phyloP scores from a whole-genome alignment of 495 filamentous ascomycete genomes.

The Aspergillus heteromorphus region DNA sequence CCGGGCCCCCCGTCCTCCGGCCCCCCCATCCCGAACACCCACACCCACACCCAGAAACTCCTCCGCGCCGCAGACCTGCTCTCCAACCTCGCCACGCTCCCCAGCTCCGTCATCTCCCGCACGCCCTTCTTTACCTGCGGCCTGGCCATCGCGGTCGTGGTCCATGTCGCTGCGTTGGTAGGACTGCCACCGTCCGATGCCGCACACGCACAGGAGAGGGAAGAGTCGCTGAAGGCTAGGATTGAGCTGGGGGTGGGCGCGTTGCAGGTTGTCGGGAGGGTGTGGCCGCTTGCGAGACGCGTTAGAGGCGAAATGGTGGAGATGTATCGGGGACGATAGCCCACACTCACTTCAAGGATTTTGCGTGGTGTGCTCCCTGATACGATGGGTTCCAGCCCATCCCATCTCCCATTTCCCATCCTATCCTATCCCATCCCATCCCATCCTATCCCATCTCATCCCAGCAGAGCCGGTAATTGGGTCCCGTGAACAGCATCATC shows the following conservation, averaged over 20 bases:
- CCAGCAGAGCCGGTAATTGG: too few relatives aligned
- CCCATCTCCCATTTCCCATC: too few relatives aligned
- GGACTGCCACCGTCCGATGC: slow-evolving; percentile 37
- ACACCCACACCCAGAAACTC: slow-evolving; percentile 63
- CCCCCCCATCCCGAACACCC: slow-evolving; percentile 28
- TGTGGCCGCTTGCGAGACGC: slow-evolving; percentile 63
- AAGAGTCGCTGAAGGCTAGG: slow-evolving; percentile 55
- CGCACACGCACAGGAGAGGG: slow-evolving; percentile 44
- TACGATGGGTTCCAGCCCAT: too few relatives aligned
- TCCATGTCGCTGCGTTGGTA: slow-evolving; percentile 46
- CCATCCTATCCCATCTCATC: too few relatives aligned
- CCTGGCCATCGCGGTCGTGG: slow-evolving; percentile 43
- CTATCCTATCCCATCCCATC: too few relatives aligned
- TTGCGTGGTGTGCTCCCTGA: too few relatives aligned
- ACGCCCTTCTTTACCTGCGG: slow-evolving; percentile 77
- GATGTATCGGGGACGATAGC: slow-evolving; percentile 14
- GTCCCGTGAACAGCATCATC: too few relatives aligned
- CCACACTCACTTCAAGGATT: too few relatives aligned
- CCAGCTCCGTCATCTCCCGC: slow-evolving; percentile 57
- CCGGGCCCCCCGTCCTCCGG: slow-evolving; percentile 17
- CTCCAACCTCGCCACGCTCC: slow-evolving; percentile 67
- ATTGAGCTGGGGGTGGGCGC: slow-evolving; percentile 69
- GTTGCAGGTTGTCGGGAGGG: slow-evolving; percentile 56
- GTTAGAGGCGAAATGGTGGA: slow-evolving; percentile 55
- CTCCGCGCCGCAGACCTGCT: slow-evolving; percentile 65